Base-by-base conservation (phyloP, 1,284 basidiomycete genomes). In the Agaricales sp. region DNA sequence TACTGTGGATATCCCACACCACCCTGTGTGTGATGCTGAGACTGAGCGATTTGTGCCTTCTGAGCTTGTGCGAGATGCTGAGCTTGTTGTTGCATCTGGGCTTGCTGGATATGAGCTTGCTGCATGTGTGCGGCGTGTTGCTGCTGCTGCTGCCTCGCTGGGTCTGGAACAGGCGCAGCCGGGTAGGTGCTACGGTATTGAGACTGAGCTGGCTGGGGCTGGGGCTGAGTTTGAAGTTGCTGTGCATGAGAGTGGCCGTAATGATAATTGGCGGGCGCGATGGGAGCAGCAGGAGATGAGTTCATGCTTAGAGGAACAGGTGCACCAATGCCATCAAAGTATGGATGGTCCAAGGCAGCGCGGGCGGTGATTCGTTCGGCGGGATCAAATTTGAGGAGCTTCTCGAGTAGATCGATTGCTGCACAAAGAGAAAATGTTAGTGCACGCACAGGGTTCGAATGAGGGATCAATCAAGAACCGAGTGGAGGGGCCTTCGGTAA, bases 301-400 rank as follows among this genome's bases (percentile, higher is more conserved):
- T 67, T 75, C 55, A 67, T 66, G 47, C 67, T 68, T 54, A 70
- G 77, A 21, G 69, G 66, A 14, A 63, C 61, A 51, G 63, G 71
- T 58, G 67, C 67, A 44, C 69, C 63, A 12, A 76, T 66, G 38
- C 70, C 71, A 18, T 85, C 89, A 65, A 98, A 98, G 70, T 98
- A 98, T 0, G 91, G 90, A 62, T 99, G 96, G 14, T 76, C 78
- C 47, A 99, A 79, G 0, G 96, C 94, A 48, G 96, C 91, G 23
- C 88, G 84, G 21, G 95, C 95, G 8, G 91, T 90, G 54, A 96
- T 83, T 50, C 96, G 86, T 61, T 94, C 87, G 23, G 85, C 77
- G 1, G 96, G 96, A 63, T 99, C 96, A 61, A 99, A 99, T 63
- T 96, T 93, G 47, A 99, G 80, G 41, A 99, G 81, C 53, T 88